These are phyloP conservation scores for Leishmania martiniquensis DNA, from an alignment of 208 protist genomes.

Conservation along the genomic window DNA sequence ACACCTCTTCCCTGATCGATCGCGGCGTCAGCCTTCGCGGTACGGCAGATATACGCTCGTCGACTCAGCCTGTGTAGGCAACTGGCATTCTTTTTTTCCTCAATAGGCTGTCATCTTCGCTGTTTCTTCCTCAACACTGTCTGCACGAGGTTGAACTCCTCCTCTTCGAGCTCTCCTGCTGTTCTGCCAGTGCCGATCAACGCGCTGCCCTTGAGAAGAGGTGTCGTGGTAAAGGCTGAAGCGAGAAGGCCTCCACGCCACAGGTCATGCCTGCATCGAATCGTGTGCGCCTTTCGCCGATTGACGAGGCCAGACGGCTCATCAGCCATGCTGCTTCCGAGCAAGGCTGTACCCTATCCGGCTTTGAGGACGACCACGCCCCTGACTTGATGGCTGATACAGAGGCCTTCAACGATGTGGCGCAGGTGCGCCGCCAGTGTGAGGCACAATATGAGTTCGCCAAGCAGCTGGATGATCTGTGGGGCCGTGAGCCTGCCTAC, in stretches of 20 bases:
- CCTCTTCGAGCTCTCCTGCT: too few species aligned
- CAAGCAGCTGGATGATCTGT: constrained; percentile 28
- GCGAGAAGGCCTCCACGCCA: neutral
- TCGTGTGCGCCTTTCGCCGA: neutral
- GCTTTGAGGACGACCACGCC: neutral
- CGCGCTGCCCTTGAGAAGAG: neutral
- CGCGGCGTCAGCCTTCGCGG: too few species aligned
- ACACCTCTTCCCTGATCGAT: too few species aligned
- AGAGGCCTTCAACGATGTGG: constrained; percentile 13
- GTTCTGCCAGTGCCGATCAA: neutral
- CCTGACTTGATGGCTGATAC: neutral
- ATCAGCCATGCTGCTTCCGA: neutral
- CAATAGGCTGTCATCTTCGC: too few species aligned
- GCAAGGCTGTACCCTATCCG: neutral
- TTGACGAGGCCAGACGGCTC: neutral
- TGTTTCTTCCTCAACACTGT: too few species aligned
- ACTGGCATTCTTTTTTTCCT: too few species aligned
- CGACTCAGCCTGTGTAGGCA: too few species aligned
- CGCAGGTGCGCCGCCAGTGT: constrained; percentile 7
- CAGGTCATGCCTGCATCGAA: neutral
- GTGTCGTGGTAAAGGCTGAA: too few species aligned
- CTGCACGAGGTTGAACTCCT: too few species aligned
- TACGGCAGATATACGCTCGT: too few species aligned
- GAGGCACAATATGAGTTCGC: constrained; percentile 9
- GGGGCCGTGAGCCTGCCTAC: constrained; percentile 37